Evolutionary conservation across 2,329 filamentous ascomycete genomes (phyloP).

Genomic region (Diaporthe citriasiana): DNA sequence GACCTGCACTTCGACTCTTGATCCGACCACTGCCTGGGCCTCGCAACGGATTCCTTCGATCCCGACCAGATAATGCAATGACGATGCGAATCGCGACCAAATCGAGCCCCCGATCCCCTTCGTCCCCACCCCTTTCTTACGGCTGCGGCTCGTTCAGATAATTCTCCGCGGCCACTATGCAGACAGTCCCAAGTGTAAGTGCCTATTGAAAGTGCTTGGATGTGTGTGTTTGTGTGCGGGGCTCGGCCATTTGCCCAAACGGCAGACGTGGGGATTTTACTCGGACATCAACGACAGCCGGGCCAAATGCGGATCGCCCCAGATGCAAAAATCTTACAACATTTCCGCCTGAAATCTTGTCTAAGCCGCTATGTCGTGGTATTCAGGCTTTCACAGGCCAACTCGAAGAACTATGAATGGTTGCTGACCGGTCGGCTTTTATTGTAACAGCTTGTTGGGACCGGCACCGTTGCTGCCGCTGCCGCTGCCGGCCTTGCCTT

Average conservation of each 20-base stretch:
- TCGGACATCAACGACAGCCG: constrained; percentile 7
- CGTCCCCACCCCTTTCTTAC: constrained; percentile 48
- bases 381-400: constrained; percentile 3
- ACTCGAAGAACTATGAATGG: background rate
- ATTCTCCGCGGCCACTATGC: constrained; percentile 53
- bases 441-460: constrained; percentile 68
- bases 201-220: background rate
- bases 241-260: constrained; percentile 18
- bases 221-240: background rate
- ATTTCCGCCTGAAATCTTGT: constrained; percentile 13
- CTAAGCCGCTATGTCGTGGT: background rate
- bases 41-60: constrained; percentile 8
- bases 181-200: constrained; percentile 63
- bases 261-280: constrained; percentile 23
- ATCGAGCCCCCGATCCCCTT: constrained; percentile 51
- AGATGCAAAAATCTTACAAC: constrained; percentile 3
- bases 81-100: constrained; percentile 55
- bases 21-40: constrained; percentile 18
- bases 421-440: constrained; percentile 28
- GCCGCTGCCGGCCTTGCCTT: constrained; percentile 72
- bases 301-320: background rate
- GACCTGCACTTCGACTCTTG: constrained; percentile 8
- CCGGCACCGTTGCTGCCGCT: constrained; percentile 72
- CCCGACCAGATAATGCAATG: constrained; percentile 50
- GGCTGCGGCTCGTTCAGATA: constrained; percentile 51